These are phyloP conservation scores for Fusarium bactridioides DNA, from an alignment of 2,329 filamentous ascomycete genomes.

Conservation along the genomic window DNA sequence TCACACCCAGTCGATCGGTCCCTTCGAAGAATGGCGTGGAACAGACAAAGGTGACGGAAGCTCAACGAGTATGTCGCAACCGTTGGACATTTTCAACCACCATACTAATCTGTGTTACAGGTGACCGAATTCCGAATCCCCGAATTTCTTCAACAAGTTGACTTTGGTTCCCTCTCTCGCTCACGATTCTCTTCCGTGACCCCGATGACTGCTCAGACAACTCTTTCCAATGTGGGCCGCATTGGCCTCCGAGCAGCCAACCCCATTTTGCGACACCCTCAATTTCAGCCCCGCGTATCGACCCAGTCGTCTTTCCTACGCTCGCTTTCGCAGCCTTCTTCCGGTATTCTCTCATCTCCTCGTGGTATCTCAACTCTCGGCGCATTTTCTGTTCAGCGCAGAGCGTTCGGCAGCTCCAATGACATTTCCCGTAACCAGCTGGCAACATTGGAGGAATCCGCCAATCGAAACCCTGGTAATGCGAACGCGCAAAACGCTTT, in stretches of 20 bases:
- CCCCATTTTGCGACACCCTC: conserved; percentile 40
- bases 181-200: conserved; percentile 6
- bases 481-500: conserved; percentile 91
- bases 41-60: conserved; percentile 12
- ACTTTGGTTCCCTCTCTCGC: conserved; percentile 11
- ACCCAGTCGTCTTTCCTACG: conserved; percentile 33
- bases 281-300: conserved; percentile 34
- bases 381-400: conserved; percentile 35
- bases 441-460: conserved; percentile 86
- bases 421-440: conserved; percentile 71
- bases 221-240: conserved; percentile 38
- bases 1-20: conserved; percentile 19
- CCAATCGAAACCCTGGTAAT: conserved; percentile 90
- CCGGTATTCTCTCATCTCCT: conserved; percentile 29
- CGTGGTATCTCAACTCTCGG: conserved; percentile 33
- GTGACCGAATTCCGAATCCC: conserved; percentile 31
- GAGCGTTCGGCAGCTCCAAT: conserved; percentile 54
- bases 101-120: conserved; percentile 26
- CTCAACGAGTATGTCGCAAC: conserved; percentile 29
- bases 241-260: conserved; percentile 44
- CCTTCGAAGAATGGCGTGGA: background rate
- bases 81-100: conserved; percentile 5
- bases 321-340: conserved; percentile 38
- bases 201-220: conserved; percentile 23
- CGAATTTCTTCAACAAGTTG: conserved; percentile 41